A percentile compares a stretch with the other conserved stretches of the same genome.
Conservation (phyloP, 192 early-diverging fungal genomes). For the Chytriomyces confervae region DNA sequence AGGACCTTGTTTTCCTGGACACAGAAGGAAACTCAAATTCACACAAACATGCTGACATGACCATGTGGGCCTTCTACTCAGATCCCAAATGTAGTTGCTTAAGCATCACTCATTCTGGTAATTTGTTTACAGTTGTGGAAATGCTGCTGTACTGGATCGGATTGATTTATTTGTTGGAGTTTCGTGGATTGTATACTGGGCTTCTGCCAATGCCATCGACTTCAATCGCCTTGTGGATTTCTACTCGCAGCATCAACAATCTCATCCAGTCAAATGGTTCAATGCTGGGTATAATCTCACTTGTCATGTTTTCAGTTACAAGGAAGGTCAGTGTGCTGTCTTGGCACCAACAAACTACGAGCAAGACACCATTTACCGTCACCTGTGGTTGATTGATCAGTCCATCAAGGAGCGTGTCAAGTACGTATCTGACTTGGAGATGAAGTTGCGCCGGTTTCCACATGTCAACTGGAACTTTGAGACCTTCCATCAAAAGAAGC, state of each 20-base stretch:
- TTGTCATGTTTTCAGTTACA: background rate
- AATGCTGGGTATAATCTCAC: constrained; percentile 1
- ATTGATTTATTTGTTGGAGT: background rate
- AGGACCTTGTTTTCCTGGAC: background rate
- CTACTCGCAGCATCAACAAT: background rate
- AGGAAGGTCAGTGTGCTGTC: background rate
- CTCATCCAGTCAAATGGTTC: background rate
- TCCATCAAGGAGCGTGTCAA: background rate
- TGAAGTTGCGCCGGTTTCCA: background rate
- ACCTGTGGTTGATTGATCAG: background rate
- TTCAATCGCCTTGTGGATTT: background rate
- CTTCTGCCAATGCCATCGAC: background rate
- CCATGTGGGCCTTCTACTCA: constrained; percentile 3
- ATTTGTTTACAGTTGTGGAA: background rate
- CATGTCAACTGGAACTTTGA: background rate
- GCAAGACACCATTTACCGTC: background rate
- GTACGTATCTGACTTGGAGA: background rate
- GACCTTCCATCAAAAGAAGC: background rate
- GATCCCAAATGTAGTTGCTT: background rate
- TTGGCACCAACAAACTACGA: constrained; percentile 1
- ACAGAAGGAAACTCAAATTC: background rate
- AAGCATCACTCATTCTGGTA: background rate
- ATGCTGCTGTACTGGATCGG: background rate
- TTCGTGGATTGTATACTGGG: background rate
- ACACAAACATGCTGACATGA: background rate